phyloP scores from a whole-genome alignment of 139 green algal genomes.

The Chlamydomonas schloesseri region DNA sequence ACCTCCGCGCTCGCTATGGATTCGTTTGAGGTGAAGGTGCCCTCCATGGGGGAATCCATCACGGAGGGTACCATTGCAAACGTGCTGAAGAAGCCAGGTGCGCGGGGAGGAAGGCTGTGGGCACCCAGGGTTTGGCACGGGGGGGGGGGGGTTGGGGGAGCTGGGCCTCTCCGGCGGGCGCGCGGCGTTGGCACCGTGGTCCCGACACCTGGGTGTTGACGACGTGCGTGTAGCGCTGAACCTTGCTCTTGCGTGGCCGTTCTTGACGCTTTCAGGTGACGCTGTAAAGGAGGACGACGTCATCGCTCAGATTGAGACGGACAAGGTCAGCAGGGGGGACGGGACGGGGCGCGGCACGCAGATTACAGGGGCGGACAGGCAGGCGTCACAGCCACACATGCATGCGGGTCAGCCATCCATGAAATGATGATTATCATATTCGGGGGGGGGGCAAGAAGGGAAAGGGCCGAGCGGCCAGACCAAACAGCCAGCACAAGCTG shows the following conservation, averaged over 20 bases:
- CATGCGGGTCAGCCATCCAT: too few species aligned
- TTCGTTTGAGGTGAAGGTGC: slow-evolving; percentile 69
- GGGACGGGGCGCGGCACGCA: too few species aligned
- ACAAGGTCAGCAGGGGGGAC: slow-evolving; percentile 75
- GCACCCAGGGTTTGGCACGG: not conserved
- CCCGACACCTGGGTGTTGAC: too few species aligned
- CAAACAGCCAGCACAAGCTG: too few species aligned
- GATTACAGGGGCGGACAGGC: too few species aligned
- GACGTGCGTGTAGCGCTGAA: too few species aligned
- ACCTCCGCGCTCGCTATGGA: not conserved
- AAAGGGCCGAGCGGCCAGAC: too few species aligned
- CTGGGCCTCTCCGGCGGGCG: not conserved
- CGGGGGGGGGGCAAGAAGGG: too few species aligned
- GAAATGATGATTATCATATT: too few species aligned
- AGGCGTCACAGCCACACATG: too few species aligned
- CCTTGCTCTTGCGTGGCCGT: too few species aligned
- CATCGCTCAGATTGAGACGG: slow-evolving; percentile 97
- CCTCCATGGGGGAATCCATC: slow-evolving; percentile 95
- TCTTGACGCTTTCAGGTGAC: slow-evolving; percentile 71
- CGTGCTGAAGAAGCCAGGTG: slow-evolving; percentile 82
- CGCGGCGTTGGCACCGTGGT: too few species aligned
- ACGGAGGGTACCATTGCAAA: slow-evolving; percentile 90
- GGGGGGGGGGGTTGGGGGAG: not conserved
- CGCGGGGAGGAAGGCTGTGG: not conserved
- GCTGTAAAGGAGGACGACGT: slow-evolving; percentile 93